These are phyloP conservation scores for Ampelocalamus luodianensis DNA, from an alignment of 176 grass and related monocot species.

Conservation along the genomic window DNA sequence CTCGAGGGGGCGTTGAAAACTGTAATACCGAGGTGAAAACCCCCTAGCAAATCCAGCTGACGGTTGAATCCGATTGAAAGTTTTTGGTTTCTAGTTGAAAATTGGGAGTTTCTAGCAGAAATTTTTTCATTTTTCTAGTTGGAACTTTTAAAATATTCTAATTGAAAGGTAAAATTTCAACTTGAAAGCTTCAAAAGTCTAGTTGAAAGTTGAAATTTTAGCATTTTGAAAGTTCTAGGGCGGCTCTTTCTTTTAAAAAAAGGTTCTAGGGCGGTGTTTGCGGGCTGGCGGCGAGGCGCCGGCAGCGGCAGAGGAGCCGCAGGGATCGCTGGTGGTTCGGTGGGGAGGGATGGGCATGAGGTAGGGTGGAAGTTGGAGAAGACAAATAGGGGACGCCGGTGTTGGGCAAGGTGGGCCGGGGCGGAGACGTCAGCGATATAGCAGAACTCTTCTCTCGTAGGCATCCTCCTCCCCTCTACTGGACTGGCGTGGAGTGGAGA, in stretches of 20 bases:
- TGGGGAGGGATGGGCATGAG: neutral
- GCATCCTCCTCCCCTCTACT: neutral
- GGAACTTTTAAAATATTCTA: slow-evolving; percentile 12
- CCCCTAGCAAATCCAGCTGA: neutral
- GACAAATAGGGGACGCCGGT: neutral
- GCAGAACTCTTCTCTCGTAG: neutral
- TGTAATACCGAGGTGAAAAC: slow-evolving; percentile 22
- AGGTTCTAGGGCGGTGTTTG: neutral
- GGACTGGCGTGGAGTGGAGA: neutral
- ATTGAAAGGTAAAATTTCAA: neutral
- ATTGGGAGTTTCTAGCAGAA: slow-evolving; percentile 1
- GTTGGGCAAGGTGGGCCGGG: neutral
- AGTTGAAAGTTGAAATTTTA: neutral
- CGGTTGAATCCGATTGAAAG: neutral
- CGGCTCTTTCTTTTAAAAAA: neutral
- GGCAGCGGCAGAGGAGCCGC: neutral
- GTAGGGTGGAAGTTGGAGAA: neutral
- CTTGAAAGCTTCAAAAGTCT: neutral
- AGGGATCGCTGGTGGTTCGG: neutral
- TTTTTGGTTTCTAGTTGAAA: neutral
- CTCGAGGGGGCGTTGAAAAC: neutral
- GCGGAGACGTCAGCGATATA: neutral
- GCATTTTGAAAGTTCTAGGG: neutral
- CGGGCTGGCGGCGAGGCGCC: neutral
- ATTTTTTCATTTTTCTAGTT: neutral